Percentiles rank a stretch among this genome's conserved stretches.
These are phyloP conservation scores for Xylariomycetidae sp. DNA, from an alignment of 2,329 filamentous ascomycete genomes.

Conservation along the genomic window DNA sequence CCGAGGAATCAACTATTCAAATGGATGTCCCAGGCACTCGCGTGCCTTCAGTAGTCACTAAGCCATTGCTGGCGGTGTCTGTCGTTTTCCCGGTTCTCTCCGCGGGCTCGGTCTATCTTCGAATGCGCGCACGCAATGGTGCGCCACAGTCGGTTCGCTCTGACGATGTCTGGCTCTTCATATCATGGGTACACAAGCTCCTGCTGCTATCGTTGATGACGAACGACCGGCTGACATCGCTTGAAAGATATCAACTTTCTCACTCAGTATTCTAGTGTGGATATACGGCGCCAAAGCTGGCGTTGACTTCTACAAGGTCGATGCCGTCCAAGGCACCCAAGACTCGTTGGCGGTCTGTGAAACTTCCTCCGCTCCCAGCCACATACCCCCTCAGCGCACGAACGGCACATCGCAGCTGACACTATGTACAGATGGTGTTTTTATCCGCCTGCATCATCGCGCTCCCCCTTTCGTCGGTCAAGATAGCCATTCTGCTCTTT, in stretches of 20 bases:
- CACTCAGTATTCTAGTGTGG: neutral
- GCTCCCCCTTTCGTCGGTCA: slow-evolving; percentile 6
- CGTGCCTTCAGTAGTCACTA: neutral
- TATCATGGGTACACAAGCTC: neutral
- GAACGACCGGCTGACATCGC: neutral
- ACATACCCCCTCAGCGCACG: neutral
- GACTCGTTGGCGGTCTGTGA: neutral
- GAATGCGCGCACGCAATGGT: neutral
- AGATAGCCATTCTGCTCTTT: slow-evolving; percentile 11
- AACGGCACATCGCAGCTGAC: neutral
- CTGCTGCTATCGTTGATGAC: neutral
- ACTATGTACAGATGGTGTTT: neutral
- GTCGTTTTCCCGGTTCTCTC: neutral
- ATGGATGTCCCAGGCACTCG: too few relatives aligned
- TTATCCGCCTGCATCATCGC: neutral
- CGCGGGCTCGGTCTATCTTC: neutral
- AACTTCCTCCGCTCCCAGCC: neutral
- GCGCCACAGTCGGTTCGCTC: neutral
- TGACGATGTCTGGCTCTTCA: neutral
- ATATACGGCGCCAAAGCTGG: neutral
- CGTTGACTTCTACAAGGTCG: neutral
- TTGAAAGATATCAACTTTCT: neutral
- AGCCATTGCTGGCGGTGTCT: neutral
- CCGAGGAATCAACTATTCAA: too few relatives aligned
- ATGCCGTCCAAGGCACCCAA: neutral